Evolutionary conservation across 2,329 filamentous ascomycete genomes (phyloP).

Genomic region (Aulographum hederae): DNA sequence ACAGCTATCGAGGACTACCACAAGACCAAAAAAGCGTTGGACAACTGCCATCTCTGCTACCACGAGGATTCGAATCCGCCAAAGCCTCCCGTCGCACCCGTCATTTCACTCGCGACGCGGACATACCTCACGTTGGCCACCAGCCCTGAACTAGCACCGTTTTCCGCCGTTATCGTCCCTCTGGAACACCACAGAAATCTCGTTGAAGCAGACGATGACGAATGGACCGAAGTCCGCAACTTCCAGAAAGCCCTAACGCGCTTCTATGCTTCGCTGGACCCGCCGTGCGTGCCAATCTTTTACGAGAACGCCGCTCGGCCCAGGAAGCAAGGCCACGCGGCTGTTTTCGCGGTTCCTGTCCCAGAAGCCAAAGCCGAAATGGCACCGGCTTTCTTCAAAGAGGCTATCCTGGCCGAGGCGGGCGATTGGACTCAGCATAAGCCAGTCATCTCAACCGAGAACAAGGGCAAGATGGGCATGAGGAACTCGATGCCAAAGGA

Average conservation of each 20-base stretch:
- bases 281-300: slow-evolving; percentile 83
- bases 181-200: slow-evolving; percentile 76
- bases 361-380: slow-evolving; percentile 83
- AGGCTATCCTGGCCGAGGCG: slow-evolving; percentile 75
- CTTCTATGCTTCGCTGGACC: slow-evolving; percentile 88
- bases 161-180: slow-evolving; percentile 76
- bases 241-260: slow-evolving; percentile 95
- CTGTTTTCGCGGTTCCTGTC: slow-evolving; percentile 70
- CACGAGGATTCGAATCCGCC: slow-evolving; percentile 64
- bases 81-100: slow-evolving; percentile 54
- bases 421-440: slow-evolving; percentile 93
- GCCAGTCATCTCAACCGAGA: slow-evolving; percentile 78
- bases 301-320: slow-evolving; percentile 91
- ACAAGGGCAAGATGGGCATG: slow-evolving; percentile 43
- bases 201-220: slow-evolving; percentile 95
- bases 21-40: slow-evolving; percentile 70
- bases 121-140: slow-evolving; percentile 80
- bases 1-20: slow-evolving; percentile 76
- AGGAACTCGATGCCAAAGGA: slow-evolving; percentile 72
- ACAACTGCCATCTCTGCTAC: slow-evolving; percentile 77
- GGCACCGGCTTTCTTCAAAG: slow-evolving; percentile 84
- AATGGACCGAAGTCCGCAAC: slow-evolving; percentile 95
- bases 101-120: slow-evolving; percentile 71
- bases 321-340: slow-evolving; percentile 62
- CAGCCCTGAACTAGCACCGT: slow-evolving; percentile 68